Base-by-base conservation (phyloP, 23 red algal genomes). In the Gracilaria caudata region DNA sequence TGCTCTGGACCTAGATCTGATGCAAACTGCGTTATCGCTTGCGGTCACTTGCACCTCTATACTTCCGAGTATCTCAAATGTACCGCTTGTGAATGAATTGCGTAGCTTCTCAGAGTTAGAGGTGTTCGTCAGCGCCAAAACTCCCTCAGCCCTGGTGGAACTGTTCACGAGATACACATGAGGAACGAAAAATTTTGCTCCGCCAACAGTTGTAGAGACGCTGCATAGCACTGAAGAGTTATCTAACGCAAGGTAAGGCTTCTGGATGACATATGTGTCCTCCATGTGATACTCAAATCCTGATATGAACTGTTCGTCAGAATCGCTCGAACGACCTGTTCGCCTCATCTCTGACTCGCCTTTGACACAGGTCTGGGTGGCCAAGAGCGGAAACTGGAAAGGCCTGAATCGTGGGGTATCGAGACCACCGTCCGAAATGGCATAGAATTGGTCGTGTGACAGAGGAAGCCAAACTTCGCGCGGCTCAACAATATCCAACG, bases 281-380 rank as follows among this genome's bases (percentile, higher is more conserved):
- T 72, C 66, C 66, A 72, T 72, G 66, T 43, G 66, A 41, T 72
- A 72, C 17, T 72, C 66, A 72, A 72, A 72, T 72, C 66, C 66
- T 4, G 66, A 72, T 72, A 40, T 5, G 35, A 30, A 72, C 41
- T 43, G 35, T 30, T 23, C 66, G 16, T 30, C 10, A 7, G 35
- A 23, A 2, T 72, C 16, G 35, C 4, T 43, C 8, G 35, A 13
- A 72, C 66, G 13, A 0, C 66, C 33, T 30, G 4, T 39, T 72
- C 66, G 13, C 5, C 13, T 41, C 66, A 72, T 72, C 35, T 72
- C 66, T 11, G 66, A 72, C 23, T 13, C 16, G 13, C 66, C 66
- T 43, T 72, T 13, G 33, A 72, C 41, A 34, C 66, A 72, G 35
- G 66, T 30, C 4, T 72, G 35, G 36, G 66, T 43, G 35, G 66